Evolutionary conservation across 192 early-diverging fungal species (phyloP).

Genomic region (Phlyctochytrium bullatum): DNA sequence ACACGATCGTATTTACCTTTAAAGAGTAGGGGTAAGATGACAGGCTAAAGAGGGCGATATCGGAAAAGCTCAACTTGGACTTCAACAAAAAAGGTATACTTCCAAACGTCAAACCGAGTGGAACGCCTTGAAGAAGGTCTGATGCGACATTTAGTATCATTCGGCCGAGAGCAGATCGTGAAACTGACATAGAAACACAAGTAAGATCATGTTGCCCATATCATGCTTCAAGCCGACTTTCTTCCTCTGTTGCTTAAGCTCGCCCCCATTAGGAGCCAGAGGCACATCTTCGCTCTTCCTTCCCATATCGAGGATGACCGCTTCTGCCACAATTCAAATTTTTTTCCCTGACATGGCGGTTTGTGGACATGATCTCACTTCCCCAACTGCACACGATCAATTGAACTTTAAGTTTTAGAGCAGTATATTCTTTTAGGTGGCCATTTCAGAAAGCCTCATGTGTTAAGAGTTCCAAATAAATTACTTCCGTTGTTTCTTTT

Average conservation of each 20-base stretch:
- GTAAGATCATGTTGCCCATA: conserved; percentile 1
- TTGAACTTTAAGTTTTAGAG: no score
- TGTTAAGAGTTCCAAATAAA: no score
- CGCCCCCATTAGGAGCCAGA: neutral
- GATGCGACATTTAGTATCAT: conserved; percentile 1
- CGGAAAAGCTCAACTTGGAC: conserved; percentile 83
- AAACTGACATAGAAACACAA: conserved; percentile 1
- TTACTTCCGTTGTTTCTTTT: no score
- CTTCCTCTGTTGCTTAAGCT: neutral
- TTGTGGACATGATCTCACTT: no score
- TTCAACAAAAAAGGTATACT: conserved; percentile 95
- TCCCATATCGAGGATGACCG: no score
- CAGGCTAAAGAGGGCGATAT: conserved; percentile 92
- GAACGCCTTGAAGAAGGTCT: conserved; percentile 92
- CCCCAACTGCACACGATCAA: no score
- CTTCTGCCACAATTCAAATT: no score
- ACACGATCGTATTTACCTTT: conserved; percentile 54
- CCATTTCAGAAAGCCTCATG: no score
- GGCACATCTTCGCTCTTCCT: neutral
- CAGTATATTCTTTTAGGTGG: no score
- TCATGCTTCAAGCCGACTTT: neutral
- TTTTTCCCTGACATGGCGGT: no score
- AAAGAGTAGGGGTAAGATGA: conserved; percentile 96
- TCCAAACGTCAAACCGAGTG: conserved; percentile 86
- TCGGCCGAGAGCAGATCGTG: conserved; percentile 1